Evolutionary conservation across 2,329 filamentous ascomycete species (phyloP).

Genomic region (Bipolaris victoriae): DNA sequence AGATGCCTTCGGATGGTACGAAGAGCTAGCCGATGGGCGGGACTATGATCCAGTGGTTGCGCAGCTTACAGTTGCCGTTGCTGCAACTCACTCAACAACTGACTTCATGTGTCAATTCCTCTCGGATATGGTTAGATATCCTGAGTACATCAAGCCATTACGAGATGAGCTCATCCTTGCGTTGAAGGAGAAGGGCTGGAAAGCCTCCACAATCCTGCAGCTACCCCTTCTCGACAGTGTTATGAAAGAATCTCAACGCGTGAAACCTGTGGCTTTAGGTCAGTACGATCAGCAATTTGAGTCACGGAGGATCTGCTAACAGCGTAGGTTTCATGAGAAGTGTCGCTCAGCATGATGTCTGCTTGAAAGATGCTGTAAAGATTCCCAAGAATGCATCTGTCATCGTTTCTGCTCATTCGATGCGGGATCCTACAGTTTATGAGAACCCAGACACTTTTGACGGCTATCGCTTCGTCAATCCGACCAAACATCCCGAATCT

Average conservation of each 20-base stretch:
- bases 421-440: slow-evolving; percentile 5
- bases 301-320: slow-evolving; percentile 1
- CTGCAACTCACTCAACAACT: slow-evolving; percentile 6
- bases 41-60: slow-evolving; percentile 4
- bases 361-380: slow-evolving; percentile 5
- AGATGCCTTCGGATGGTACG: slow-evolving; percentile 7
- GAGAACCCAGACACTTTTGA: slow-evolving; percentile 5
- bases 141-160: slow-evolving; percentile 5
- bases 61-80: slow-evolving; percentile 5
- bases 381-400: slow-evolving; percentile 7
- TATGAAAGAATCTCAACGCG: slow-evolving; percentile 2
- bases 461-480: slow-evolving; percentile 4
- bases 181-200: slow-evolving; percentile 3
- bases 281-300: not conserved
- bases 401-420: slow-evolving; percentile 7
- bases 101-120: slow-evolving; percentile 7
- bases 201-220: slow-evolving; percentile 3
- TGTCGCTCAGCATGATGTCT: slow-evolving; percentile 4
- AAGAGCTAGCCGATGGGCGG: slow-evolving; percentile 3
- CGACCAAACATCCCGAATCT: slow-evolving; percentile 5
- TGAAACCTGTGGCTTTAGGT: slow-evolving; percentile 2
- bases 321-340: slow-evolving; percentile 3
- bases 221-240: slow-evolving; percentile 1
- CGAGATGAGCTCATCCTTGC: slow-evolving; percentile 6
- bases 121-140: slow-evolving; percentile 5